Percentiles rank a stretch among this genome's conserved stretches.
Evolutionary conservation across 306 rosid species (phyloP).

Genomic region (Glycine latifolia): DNA sequence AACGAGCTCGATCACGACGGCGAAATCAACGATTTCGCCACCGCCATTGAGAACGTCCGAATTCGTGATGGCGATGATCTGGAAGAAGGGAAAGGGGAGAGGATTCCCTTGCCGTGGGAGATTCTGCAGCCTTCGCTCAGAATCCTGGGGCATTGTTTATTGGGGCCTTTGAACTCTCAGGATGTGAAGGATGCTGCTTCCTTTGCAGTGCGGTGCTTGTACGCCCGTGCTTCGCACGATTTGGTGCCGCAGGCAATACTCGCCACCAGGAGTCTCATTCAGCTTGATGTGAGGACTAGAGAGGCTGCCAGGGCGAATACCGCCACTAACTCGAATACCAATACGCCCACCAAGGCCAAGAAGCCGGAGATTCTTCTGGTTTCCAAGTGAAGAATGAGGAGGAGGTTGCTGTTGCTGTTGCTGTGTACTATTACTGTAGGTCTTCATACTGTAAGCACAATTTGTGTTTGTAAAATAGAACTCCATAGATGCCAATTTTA

Average conservation of each 20-base stretch:
- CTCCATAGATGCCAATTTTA: constrained; percentile 31
- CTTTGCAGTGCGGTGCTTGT: constrained; percentile 68
- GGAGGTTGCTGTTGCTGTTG: constrained; percentile 32
- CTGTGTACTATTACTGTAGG: constrained; percentile 56
- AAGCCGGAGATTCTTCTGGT: constrained; percentile 89
- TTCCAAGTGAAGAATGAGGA: constrained; percentile 68
- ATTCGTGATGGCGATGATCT: too few relatives aligned
- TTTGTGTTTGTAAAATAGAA: constrained; percentile 50
- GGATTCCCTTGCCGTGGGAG: constrained; percentile 97
- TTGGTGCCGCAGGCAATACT: constrained; percentile 88
- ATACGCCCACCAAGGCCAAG: constrained; percentile 85
- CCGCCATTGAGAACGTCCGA: not conserved
- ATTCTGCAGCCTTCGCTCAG: constrained; percentile 85
- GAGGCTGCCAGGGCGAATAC: constrained; percentile 53
- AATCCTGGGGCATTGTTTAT: constrained; percentile 86
- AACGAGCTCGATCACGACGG: constrained; percentile 50
- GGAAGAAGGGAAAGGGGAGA: constrained; percentile 51
- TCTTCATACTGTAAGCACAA: constrained; percentile 52
- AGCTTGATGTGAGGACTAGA: constrained; percentile 74
- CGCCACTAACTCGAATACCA: constrained; percentile 51
- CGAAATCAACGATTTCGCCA: not conserved
- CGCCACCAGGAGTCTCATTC: constrained; percentile 89
- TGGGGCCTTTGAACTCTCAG: constrained; percentile 79
- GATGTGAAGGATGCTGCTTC: constrained; percentile 85
- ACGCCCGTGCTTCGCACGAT: constrained; percentile 91